Evolutionary conservation across 495 filamentous ascomycete genomes (phyloP), one percentile per base, ranked within the genome.

Genomic region (Copromyces sp.): DNA sequence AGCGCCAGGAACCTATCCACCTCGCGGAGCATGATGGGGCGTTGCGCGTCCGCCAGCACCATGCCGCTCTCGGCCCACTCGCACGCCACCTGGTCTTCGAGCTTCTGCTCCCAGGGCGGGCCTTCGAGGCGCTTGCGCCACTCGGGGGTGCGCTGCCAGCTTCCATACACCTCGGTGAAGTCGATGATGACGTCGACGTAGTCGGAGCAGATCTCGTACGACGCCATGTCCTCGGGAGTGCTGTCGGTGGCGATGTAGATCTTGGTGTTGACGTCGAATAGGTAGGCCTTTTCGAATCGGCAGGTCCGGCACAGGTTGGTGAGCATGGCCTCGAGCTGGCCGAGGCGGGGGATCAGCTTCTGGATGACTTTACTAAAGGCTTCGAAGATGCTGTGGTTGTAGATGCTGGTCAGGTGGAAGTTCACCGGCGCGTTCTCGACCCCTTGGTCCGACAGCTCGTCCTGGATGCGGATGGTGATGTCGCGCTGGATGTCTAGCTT

Each of bases 171-270:
- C 79, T 98, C 94, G 16, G 92, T 94, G 39, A 98, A 89, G 80
- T 99, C 95, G 69, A 98, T 94, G 72, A 99, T 95, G 61, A 97
- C 93, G 80, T 99, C 95, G 72, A 99, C 97, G 78, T 94, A 99
- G 78, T 98, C 95, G 37, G 92, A 95, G 80, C 96, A 98, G 76
- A 98, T 95, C 83, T 98, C 95, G 80, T 99, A 99, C 79, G 91
- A 92, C 24, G 90, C 89, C 86, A 97, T 93, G 76, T 97, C 94
- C 41, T 95, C 93, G 6, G 96, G 95, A 29, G 91, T 91, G 14
- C 92, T 94, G 79, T 99, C 95, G 11, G 94, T 97, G 5, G 96
- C 95, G 72, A 99, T 96, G 81, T 98, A 99, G 72, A 99, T 97
- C 83, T 99, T 99, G 82, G 92, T 97, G 70, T 95, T 85, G 14